phyloP scores from a whole-genome alignment of 2,329 filamentous ascomycete genomes.

The Scedosporium dehoogii region DNA sequence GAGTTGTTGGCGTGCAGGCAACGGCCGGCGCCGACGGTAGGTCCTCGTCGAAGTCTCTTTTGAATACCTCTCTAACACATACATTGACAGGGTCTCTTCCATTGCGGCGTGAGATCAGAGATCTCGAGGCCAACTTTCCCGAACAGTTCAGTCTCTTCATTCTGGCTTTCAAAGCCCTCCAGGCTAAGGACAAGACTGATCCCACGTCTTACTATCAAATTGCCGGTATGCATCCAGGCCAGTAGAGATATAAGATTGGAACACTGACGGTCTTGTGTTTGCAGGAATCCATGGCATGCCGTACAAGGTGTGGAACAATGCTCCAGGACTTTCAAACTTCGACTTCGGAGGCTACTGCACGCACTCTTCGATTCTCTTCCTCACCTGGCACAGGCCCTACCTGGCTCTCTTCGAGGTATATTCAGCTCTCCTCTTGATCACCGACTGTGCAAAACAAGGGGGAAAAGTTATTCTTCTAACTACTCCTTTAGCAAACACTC shows the following conservation, averaged over 20 bases:
- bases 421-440: neutral
- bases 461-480: too few species aligned
- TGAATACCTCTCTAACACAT: neutral
- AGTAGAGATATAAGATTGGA: neutral
- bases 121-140: constrained; percentile 46
- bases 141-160: constrained; percentile 71
- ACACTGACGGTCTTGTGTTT: neutral
- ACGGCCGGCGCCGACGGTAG: neutral
- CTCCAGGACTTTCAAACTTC: constrained; percentile 15
- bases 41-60: neutral
- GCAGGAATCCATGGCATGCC: constrained; percentile 75
- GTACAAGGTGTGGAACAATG: constrained; percentile 42
- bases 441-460: too few species aligned
- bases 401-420: constrained; percentile 48
- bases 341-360: constrained; percentile 44
- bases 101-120: constrained; percentile 55
- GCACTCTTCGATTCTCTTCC: constrained; percentile 51
- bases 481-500: constrained; percentile 15
- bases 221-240: constrained; percentile 45
- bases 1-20: neutral
- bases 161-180: constrained; percentile 63
- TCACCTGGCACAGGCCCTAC: constrained; percentile 58
- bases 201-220: constrained; percentile 70
- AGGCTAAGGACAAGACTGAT: constrained; percentile 53
- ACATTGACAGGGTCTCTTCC: neutral